phyloP scores from a whole-genome alignment of 2,329 filamentous ascomycete genomes.

The Alternaria arborescens region DNA sequence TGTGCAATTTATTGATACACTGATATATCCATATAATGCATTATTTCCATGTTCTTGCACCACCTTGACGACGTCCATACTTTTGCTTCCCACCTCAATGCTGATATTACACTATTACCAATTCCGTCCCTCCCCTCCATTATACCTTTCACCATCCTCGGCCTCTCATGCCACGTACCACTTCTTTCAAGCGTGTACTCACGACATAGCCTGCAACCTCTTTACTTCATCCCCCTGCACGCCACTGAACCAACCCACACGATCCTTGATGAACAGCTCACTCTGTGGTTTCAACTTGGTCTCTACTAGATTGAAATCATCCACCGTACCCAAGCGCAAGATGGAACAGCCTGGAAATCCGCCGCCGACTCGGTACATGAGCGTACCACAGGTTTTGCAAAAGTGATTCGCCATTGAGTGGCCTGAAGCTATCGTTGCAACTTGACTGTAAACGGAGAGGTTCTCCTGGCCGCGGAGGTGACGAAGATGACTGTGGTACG shows the following conservation, averaged over 20 bases:
- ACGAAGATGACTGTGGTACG: slow-evolving; percentile 41
- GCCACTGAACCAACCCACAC: slow-evolving; percentile 58
- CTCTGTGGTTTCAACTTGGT: slow-evolving; percentile 62
- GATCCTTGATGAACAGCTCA: slow-evolving; percentile 63
- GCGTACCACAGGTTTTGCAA: slow-evolving; percentile 66
- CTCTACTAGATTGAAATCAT: slow-evolving; percentile 68
- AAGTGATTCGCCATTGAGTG: slow-evolving; percentile 68
- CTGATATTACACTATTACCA: neutral
- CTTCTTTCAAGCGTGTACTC: neutral
- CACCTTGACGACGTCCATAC: neutral
- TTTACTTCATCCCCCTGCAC: slow-evolving; percentile 11
- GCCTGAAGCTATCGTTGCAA: slow-evolving; percentile 10
- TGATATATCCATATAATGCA: neutral
- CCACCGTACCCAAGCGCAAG: slow-evolving; percentile 67
- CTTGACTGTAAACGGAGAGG: slow-evolving; percentile 57
- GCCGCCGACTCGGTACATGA: slow-evolving; percentile 65
- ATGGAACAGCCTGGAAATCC: slow-evolving; percentile 59
- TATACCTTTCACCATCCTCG: neutral
- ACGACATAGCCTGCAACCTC: slow-evolving; percentile 3
- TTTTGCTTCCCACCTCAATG: neutral
- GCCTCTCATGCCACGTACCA: too few species aligned
- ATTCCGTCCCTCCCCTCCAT: neutral
- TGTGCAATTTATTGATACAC: neutral
- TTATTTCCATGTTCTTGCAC: neutral
- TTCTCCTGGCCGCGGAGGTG: slow-evolving; percentile 62